Conservation (phyloP, 495 filamentous ascomycete genomes). For the Cudoniella acicularis region DNA sequence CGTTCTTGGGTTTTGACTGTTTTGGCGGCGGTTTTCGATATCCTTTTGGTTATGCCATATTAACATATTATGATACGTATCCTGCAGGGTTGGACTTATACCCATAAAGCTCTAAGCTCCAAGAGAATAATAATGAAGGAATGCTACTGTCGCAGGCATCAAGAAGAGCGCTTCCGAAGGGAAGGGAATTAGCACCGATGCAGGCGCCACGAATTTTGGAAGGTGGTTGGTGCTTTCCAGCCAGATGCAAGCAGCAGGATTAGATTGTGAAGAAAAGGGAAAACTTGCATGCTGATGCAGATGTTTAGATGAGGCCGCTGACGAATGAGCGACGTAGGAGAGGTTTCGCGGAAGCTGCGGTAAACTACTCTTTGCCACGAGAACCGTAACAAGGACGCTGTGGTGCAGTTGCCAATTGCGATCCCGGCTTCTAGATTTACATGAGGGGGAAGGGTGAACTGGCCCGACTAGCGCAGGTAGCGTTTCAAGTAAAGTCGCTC, state of each 20-base stretch:
- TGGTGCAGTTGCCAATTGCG: not conserved
- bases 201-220: not conserved
- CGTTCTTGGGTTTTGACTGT: too few relatives aligned
- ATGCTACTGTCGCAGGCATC: too few relatives aligned
- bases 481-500: conserved; percentile 1
- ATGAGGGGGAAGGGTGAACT: not conserved
- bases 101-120: too few relatives aligned
- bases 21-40: too few relatives aligned
- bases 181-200: too few relatives aligned
- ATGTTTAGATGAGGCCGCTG: not conserved
- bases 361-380: not conserved
- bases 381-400: too few relatives aligned
- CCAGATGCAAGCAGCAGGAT: not conserved
- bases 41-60: too few relatives aligned
- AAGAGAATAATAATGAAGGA: too few relatives aligned
- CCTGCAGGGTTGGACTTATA: too few relatives aligned
- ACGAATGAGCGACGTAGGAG: too few relatives aligned
- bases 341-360: not conserved
- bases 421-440: conserved; percentile 3
- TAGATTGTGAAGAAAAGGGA: not conserved
- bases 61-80: too few relatives aligned
- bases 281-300: not conserved
- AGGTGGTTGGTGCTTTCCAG: not conserved
- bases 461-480: conserved; percentile 1
- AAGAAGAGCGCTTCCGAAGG: too few relatives aligned